A percentile compares a stretch with the other conserved stretches of the same genome.
Evolutionary conservation across 305 asterid genomes (phyloP).

Genomic region (Plantago rigida): DNA sequence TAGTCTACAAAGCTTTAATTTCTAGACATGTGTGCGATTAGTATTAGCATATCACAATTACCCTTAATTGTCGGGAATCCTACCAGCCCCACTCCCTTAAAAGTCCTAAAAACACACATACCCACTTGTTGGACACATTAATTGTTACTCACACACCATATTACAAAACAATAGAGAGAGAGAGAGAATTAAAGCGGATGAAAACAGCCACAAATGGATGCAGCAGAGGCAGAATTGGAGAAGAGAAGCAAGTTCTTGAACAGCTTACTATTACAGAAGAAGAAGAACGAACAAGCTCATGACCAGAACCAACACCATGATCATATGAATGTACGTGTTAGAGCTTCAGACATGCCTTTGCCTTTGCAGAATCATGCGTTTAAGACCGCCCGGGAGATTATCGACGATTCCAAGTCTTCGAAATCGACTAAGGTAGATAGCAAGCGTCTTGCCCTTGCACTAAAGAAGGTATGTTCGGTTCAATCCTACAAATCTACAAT

Average conservation of each 20-base stretch:
- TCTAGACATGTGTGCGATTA: too few species aligned
- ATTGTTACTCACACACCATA: neutral
- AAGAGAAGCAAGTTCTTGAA: conserved; percentile 14
- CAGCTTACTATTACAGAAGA: conserved; percentile 10
- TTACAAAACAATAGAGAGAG: neutral
- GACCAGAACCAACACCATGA: neutral
- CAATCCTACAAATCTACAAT: too few species aligned
- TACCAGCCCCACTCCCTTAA: too few species aligned
- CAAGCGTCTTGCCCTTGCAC: conserved; percentile 14
- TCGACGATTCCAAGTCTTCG: conserved; percentile 5
- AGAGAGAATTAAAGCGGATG: neutral
- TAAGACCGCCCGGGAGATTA: neutral
- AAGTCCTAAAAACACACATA: too few species aligned
- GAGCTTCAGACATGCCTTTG: conserved; percentile 10
- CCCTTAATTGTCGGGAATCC: too few species aligned
- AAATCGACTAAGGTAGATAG: conserved; percentile 2
- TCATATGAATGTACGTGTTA: conserved; percentile 10
- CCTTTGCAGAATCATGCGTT: conserved; percentile 11
- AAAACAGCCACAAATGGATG: too few species aligned
- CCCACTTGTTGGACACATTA: too few species aligned
- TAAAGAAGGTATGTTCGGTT: neutral
- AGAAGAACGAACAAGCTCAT: neutral
- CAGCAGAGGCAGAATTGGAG: conserved; percentile 9
- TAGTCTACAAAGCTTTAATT: too few species aligned
- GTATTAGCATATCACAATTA: too few species aligned